Percentiles rank a stretch among this genome's conserved stretches.
These are phyloP conservation scores for Pyrenula massariospora DNA, from an alignment of 495 filamentous ascomycete species.

Conservation along the genomic window DNA sequence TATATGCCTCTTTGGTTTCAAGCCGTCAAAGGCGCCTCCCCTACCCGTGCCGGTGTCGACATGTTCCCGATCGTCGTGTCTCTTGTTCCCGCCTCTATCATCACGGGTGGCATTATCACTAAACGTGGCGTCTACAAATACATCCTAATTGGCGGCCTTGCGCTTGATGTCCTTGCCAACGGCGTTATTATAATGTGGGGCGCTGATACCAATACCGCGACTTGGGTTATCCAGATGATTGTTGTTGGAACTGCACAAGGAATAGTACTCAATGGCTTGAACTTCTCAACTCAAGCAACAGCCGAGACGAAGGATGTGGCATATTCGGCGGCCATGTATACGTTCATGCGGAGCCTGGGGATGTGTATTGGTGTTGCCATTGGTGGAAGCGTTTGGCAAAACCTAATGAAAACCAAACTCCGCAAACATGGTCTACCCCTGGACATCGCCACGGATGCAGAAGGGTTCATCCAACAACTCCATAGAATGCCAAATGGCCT, in stretches of 20 bases:
- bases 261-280: slow-evolving; percentile 36
- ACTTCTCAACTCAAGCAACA: slow-evolving; percentile 40
- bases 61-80: slow-evolving; percentile 41
- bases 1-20: slow-evolving; percentile 27
- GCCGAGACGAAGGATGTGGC: slow-evolving; percentile 32
- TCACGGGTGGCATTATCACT: slow-evolving; percentile 33
- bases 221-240: slow-evolving; percentile 41
- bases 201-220: slow-evolving; percentile 22
- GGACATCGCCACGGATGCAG: background rate
- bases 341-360: slow-evolving; percentile 44
- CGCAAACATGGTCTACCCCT: background rate
- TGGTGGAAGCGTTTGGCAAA: slow-evolving; percentile 46
- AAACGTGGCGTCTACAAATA: slow-evolving; percentile 37
- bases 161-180: slow-evolving; percentile 27
- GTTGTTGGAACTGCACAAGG: slow-evolving; percentile 41
- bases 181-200: slow-evolving; percentile 32
- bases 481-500: background rate
- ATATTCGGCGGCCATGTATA: slow-evolving; percentile 44
- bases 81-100: slow-evolving; percentile 27
- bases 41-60: slow-evolving; percentile 35
- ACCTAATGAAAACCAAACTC: slow-evolving; percentile 9
- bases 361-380: slow-evolving; percentile 50
- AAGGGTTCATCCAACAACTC: background rate
- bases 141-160: slow-evolving; percentile 45
- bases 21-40: slow-evolving; percentile 23